phyloP scores from a whole-genome alignment of 176 grass and related monocot species.

The Zoysia pacifica region DNA sequence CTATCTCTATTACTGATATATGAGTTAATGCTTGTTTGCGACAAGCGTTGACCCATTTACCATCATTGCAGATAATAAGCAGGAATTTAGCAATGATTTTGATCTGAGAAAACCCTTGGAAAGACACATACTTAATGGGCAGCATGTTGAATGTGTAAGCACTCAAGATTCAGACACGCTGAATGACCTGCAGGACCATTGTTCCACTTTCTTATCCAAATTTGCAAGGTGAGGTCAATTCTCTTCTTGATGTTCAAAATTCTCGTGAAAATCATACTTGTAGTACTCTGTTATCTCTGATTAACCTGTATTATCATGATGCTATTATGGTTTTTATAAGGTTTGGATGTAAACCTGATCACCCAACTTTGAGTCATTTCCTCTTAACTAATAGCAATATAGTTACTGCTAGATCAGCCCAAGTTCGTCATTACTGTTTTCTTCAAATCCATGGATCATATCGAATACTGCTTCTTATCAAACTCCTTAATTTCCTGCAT shows the following conservation, averaged over 20 bases:
- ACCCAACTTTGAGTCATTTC: not conserved
- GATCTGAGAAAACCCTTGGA: constrained; percentile 86
- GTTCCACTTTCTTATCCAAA: constrained; percentile 71
- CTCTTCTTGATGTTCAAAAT: constrained; percentile 17
- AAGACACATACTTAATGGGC: constrained; percentile 63
- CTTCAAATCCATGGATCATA: not conserved
- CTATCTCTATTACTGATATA: not conserved
- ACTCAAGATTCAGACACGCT: constrained; percentile 62
- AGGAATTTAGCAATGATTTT: constrained; percentile 89
- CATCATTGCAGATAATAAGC: constrained; percentile 65
- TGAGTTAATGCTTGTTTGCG: constrained; percentile 12
- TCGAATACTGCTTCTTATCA: not conserved
- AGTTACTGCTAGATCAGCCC: not conserved
- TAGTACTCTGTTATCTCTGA: not conserved
- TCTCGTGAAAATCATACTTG: not conserved
- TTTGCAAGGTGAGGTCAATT: constrained; percentile 51
- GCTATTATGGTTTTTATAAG: not conserved
- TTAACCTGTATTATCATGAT: not conserved
- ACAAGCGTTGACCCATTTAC: not conserved
- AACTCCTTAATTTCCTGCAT: constrained; percentile 9
- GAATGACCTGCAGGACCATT: constrained; percentile 40
- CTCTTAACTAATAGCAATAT: not conserved
- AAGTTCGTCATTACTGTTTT: not conserved
- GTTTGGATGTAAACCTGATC: not conserved
- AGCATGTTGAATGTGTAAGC: constrained; percentile 71